Evolutionary conservation across 2,329 filamentous ascomycete species (phyloP), one percentile per base, ranked within the genome.

Genomic region (Ascochyta pisi): DNA sequence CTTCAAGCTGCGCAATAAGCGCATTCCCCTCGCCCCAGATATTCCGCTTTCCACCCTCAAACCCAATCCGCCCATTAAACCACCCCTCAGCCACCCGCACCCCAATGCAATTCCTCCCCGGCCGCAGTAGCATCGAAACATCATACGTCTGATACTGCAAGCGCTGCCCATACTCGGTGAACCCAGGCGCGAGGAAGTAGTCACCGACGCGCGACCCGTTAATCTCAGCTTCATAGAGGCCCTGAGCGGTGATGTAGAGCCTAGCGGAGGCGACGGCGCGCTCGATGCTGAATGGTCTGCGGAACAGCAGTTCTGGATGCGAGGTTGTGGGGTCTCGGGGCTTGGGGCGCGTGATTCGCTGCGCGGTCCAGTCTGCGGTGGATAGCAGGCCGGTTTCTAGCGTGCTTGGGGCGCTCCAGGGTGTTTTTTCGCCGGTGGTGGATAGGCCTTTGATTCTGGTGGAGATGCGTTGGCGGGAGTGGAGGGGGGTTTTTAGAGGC

Each of bases 61-160:
- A 51, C 7, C 49, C 49, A 8, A 51, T n/a, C 3, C 49, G 33
- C 1, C 49, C 49, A 16, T 26, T 24, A 19, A 23, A 51, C 49
- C 41, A 51, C 4, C 49, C 49, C 23, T 51, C 49, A 23, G 41
- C 49, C 1, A 51, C 49, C 2, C 41, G 24, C 2, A 45, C 34
- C 1, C 41, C 49, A 19, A 51, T 39, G 15, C 40, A 45, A 22
- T 51, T 51, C 7, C 19, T 33, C 12, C 33, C 41, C 3, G 23
- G n/a, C 1, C n/a, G n/a, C 6, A 50, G 16, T 4, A 43, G 6
- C 9, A n/a, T 23, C 4, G 31, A 37, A 8, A 50, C 29, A 24
- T 50, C 23, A 6, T 50, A 50, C 4, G 34, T 37, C 34, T 37
- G 34, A 37, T 37, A 37, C 9, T 37, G 34, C 4, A 37, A 9